Base-by-base conservation (phyloP, 2,329 filamentous ascomycete species). In the Exophiala lecanii-corni region DNA sequence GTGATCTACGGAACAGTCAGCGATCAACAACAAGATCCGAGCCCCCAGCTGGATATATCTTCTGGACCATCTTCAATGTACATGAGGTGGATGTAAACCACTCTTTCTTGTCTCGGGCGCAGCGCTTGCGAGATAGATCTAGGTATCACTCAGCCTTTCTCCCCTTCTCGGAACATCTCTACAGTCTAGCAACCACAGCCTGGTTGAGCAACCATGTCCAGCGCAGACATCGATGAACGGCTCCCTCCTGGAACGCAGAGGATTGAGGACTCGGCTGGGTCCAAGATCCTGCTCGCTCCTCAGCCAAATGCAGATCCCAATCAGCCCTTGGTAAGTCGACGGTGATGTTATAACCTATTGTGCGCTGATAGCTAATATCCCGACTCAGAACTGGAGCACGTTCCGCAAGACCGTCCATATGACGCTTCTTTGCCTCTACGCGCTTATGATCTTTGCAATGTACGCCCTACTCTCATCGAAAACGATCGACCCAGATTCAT, bases 371-470 rank as follows among this genome's bases (percentile, higher is more conserved):
- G 12, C n/a, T n/a, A n/a, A n/a, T n/a, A n/a, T 12, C 23, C 12
- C 23, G 6, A 12, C 23, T 15, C 20, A 53, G 49, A 57, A 57
- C 13, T 57, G 55, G 55, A 36, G 50, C 12, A 42, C 30, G 40
- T 54, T 48, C 45, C 50, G 58, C 13, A 60, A 60, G 26, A 38
- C 54, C 7, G 9, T 59, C 36, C 57, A 60, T 18, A 57, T 60
- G 38, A 49, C 18, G 12, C 37, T 60, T n/a, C 49, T 57, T 5
- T 57, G 49, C 16, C 54, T 59, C 35, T 60, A 60, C 37, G 53
- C 54, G 9, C 39, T 57, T 30, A 58, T 60, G 56, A 54, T 59
- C 3, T 52, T 56, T 25, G 57, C 55, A 3, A 47, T 56, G 55
- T 58, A 36, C 43, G 55, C 23, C 23, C 12, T 12, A 26, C 6